These are phyloP conservation scores for Cordyceps militaris DNA, from an alignment of 2,329 filamentous ascomycete genomes.

Conservation along the genomic window DNA sequence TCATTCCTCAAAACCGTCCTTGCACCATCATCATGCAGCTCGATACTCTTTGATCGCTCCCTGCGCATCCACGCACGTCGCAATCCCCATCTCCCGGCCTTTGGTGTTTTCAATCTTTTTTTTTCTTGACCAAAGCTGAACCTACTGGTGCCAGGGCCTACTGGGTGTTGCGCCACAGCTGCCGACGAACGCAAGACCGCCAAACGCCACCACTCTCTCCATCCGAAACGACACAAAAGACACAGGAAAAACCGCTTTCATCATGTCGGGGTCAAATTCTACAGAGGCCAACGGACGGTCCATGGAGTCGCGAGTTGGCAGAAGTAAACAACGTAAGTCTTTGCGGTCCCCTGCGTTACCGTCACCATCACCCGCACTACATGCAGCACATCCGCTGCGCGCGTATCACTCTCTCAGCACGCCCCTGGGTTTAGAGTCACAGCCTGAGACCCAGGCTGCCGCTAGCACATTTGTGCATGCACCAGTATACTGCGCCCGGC, in stretches of 20 bases:
- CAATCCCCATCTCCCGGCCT: not conserved
- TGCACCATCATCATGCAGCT: slow-evolving; percentile 9
- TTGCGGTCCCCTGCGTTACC: slow-evolving; percentile 10
- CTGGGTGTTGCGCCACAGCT: slow-evolving; percentile 1
- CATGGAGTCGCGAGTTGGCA: slow-evolving; percentile 69
- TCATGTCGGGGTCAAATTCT: slow-evolving; percentile 30
- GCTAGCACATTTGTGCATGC: slow-evolving; percentile 8
- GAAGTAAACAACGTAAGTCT: slow-evolving; percentile 74
- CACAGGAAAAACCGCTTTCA: slow-evolving; percentile 8
- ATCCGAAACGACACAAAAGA: slow-evolving; percentile 13
- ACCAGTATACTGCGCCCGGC: not conserved
- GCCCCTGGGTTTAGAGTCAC: not conserved
- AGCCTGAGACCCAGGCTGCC: not conserved
- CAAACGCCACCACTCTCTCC: not conserved
- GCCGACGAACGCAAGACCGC: not conserved
- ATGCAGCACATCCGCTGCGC: not conserved
- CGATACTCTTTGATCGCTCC: slow-evolving; percentile 10
- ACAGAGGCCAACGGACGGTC: slow-evolving; percentile 38
- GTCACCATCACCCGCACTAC: not conserved
- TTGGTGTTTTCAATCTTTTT: slow-evolving; percentile 5
- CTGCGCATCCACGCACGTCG: slow-evolving; percentile 9
- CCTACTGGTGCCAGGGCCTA: not conserved
- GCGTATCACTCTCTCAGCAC: not conserved
- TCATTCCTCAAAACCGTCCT: not conserved
- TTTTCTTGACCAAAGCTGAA: slow-evolving; percentile 1